These are phyloP conservation scores for Cyclocybe aegerita DNA, from an alignment of 768 basidiomycete species.

Conservation along the genomic window DNA sequence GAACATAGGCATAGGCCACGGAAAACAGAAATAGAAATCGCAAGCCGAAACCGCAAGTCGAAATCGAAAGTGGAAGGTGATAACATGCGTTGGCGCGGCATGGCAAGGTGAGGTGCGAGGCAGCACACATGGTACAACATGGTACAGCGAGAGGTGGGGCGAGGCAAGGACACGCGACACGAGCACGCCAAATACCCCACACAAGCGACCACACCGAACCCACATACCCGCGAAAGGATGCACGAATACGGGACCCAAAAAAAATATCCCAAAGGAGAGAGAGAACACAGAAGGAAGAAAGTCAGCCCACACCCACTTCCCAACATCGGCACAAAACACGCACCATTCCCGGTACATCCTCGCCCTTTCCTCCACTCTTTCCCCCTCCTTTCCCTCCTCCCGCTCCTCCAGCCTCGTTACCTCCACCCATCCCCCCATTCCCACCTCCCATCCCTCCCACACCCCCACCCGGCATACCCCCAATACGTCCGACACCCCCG, in stretches of 20 bases:
- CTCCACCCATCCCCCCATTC: neutral
- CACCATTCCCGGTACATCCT: slow-evolving; percentile 28
- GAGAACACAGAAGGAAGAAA: slow-evolving; percentile 10
- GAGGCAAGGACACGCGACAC: neutral
- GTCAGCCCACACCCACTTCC: slow-evolving; percentile 10
- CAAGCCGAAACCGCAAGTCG: too few relatives aligned
- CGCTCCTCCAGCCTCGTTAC: slow-evolving; percentile 15
- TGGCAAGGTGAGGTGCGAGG: too few relatives aligned
- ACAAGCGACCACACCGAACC: neutral
- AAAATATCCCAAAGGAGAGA: slow-evolving; percentile 6
- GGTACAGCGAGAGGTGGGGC: too few relatives aligned
- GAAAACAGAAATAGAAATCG: too few relatives aligned
- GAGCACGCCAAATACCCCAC: neutral
- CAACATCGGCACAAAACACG: slow-evolving; percentile 16
- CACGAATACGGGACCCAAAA: too few relatives aligned
- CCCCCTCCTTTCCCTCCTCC: slow-evolving; percentile 16
- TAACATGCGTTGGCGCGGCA: too few relatives aligned
- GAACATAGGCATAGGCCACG: too few relatives aligned
- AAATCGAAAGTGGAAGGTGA: too few relatives aligned
- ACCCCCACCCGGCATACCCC: too few relatives aligned
- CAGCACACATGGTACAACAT: too few relatives aligned
- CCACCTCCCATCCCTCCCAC: neutral
- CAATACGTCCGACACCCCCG: too few relatives aligned
- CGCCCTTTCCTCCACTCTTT: slow-evolving; percentile 17
- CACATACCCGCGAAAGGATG: too few relatives aligned